Evolutionary conservation across 2,329 filamentous ascomycete species (phyloP).

Genomic region (Colletotrichum sansevieriae): DNA sequence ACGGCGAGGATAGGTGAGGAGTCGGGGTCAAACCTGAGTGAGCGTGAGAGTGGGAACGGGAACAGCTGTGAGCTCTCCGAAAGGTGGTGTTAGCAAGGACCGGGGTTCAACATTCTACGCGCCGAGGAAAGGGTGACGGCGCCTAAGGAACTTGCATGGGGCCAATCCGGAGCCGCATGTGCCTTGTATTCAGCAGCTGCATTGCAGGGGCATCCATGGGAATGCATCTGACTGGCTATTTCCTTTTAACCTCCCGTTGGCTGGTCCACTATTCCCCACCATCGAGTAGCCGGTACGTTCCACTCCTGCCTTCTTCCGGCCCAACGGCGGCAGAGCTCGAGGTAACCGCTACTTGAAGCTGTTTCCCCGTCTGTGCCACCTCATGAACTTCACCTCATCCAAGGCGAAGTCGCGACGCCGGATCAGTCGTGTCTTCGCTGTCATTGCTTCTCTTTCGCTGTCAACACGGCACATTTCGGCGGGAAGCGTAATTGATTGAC

Average conservation of each 20-base stretch:
- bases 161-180: slow-evolving; percentile 44
- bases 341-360: slow-evolving; percentile 36
- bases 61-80: slow-evolving; percentile 7
- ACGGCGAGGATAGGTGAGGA: slow-evolving; percentile 2
- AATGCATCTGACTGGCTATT: slow-evolving; percentile 32
- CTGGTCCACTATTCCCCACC: slow-evolving; percentile 17
- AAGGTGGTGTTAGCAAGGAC: slow-evolving; percentile 23
- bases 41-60: slow-evolving; percentile 9
- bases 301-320: neutral
- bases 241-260: slow-evolving; percentile 39
- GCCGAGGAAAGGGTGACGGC: slow-evolving; percentile 44
- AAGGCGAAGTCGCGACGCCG: neutral
- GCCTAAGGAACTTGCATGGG: slow-evolving; percentile 44
- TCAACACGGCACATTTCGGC: slow-evolving; percentile 19
- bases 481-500: slow-evolving; percentile 4
- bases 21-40: neutral
- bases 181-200: slow-evolving; percentile 41
- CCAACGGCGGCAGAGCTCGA: slow-evolving; percentile 3
- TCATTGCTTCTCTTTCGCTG: slow-evolving; percentile 19
- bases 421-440: neutral
- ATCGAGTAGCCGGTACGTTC: slow-evolving; percentile 24
- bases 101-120: slow-evolving; percentile 42
- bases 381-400: slow-evolving; percentile 39
- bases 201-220: slow-evolving; percentile 31
- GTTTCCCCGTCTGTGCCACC: slow-evolving; percentile 37